Percentiles rank a stretch among this genome's conserved stretches.
Evolutionary conservation across 2,329 filamentous ascomycete species (phyloP).

Genomic region (Pezizomycotina sp.): DNA sequence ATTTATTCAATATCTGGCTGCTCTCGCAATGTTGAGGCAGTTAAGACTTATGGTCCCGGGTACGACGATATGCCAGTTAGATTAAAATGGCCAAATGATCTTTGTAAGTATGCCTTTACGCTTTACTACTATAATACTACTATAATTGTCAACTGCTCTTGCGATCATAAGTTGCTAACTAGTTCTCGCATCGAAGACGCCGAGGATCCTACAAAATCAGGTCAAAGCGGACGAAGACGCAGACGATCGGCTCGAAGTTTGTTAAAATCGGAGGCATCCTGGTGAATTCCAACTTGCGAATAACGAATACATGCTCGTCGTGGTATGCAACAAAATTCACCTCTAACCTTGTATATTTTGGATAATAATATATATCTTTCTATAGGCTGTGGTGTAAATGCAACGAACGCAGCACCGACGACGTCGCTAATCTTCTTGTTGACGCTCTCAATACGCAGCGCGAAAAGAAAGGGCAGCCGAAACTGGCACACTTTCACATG

Average conservation of each 20-base stretch:
- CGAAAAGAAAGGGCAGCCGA: slow-evolving; percentile 30
- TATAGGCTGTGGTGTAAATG: slow-evolving; percentile 50
- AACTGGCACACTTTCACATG: slow-evolving; percentile 43
- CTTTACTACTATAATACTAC: neutral
- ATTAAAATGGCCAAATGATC: slow-evolving; percentile 96
- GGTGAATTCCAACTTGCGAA: slow-evolving; percentile 66
- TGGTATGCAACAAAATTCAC: slow-evolving; percentile 27
- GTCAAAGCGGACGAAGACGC: slow-evolving; percentile 29
- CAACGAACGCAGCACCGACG: slow-evolving; percentile 67
- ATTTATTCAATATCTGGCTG: slow-evolving; percentile 85
- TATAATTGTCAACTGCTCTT: neutral
- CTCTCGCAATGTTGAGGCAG: slow-evolving; percentile 73
- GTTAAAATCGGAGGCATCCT: slow-evolving; percentile 89
- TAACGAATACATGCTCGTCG: slow-evolving; percentile 73
- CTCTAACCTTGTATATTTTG: neutral
- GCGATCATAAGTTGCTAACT: neutral
- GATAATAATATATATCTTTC: slow-evolving; percentile 23
- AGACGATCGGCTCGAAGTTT: slow-evolving; percentile 35
- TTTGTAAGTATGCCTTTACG: slow-evolving; percentile 40
- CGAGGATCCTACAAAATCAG: slow-evolving; percentile 45
- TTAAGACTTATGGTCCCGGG: slow-evolving; percentile 60
- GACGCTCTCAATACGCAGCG: slow-evolving; percentile 19
- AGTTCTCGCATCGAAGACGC: slow-evolving; percentile 36
- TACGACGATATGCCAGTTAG: slow-evolving; percentile 65
- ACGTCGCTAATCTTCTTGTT: slow-evolving; percentile 68